These are phyloP conservation scores for Periconia digitata DNA, from an alignment of 2,329 filamentous ascomycete genomes.

Conservation along the genomic window DNA sequence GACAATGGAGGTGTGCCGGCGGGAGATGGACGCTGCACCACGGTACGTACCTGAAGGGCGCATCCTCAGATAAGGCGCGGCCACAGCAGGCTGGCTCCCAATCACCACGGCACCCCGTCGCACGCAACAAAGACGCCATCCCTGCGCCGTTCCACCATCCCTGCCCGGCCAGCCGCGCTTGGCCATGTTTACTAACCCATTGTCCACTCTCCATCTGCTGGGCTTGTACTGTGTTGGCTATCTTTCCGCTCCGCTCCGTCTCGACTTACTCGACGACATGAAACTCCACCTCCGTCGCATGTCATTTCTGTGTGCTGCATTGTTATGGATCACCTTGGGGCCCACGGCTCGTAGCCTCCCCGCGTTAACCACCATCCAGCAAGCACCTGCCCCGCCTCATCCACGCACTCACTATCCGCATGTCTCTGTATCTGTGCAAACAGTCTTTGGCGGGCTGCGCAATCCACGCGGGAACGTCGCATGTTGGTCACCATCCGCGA, in stretches of 20 bases:
- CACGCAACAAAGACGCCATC: not conserved
- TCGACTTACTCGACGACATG: not conserved
- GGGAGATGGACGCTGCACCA: conserved; percentile 9
- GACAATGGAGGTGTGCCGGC: not conserved
- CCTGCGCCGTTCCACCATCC: not conserved
- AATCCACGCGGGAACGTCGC: not conserved
- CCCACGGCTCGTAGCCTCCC: too few relatives aligned
- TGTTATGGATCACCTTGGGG: too few relatives aligned
- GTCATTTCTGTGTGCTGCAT: not conserved
- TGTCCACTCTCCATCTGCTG: too few relatives aligned
- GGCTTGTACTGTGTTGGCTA: not conserved
- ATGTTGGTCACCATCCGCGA: not conserved
- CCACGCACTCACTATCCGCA: too few relatives aligned
- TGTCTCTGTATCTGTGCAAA: too few relatives aligned
- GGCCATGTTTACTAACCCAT: not conserved
- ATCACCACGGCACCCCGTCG: conserved; percentile 11
- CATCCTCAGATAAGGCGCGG: not conserved
- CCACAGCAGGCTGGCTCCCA: conserved; percentile 20
- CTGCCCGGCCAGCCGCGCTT: not conserved
- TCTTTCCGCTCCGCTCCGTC: not conserved
- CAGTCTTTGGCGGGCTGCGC: too few relatives aligned
- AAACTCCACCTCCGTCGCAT: not conserved
- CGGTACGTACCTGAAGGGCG: conserved; percentile 8
- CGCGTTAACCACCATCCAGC: too few relatives aligned
- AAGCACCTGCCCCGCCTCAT: too few relatives aligned